Evolutionary conservation across 805 yeast genomes (phyloP).

Genomic region (Sugiyamaella mastotermitis): DNA sequence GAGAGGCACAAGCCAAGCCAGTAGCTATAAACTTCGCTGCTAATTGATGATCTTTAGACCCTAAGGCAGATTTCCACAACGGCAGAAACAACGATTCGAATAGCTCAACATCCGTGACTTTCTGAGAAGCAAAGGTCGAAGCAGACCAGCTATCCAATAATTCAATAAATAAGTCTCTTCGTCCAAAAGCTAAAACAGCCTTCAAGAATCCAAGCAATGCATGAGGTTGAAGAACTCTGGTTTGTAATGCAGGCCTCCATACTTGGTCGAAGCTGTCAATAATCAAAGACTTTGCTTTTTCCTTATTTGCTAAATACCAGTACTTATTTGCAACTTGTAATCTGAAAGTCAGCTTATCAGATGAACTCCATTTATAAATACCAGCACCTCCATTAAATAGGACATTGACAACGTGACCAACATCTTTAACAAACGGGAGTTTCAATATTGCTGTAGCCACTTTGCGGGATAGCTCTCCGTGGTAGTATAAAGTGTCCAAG

Average conservation of each 20-base stretch:
- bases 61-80: constrained; percentile 10
- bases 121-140: constrained; percentile 4
- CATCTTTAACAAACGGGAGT: constrained; percentile 10
- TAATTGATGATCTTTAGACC: not conserved
- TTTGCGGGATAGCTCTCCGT: constrained; percentile 21
- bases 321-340: constrained; percentile 25
- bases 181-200: constrained; percentile 11
- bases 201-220: constrained; percentile 11
- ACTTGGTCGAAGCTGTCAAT: constrained; percentile 15
- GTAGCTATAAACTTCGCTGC: not conserved
- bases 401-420: constrained; percentile 21
- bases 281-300: constrained; percentile 18
- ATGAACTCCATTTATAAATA: constrained; percentile 21
- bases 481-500: constrained; percentile 24
- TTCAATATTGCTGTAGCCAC: constrained; percentile 22
- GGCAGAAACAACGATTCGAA: constrained; percentile 7
- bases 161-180: constrained; percentile 4
- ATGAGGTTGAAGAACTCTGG: constrained; percentile 2
- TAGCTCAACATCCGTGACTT: not conserved
- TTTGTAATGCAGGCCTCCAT: constrained; percentile 18
- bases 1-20: not conserved
- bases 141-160: constrained; percentile 7
- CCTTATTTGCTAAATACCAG: constrained; percentile 20
- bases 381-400: constrained; percentile 22
- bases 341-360: constrained; percentile 22